A percentile compares a stretch with the other conserved stretches of the same genome.
phyloP scores from a whole-genome alignment of 768 basidiomycete species.

The Leccinum longicurvipes region DNA sequence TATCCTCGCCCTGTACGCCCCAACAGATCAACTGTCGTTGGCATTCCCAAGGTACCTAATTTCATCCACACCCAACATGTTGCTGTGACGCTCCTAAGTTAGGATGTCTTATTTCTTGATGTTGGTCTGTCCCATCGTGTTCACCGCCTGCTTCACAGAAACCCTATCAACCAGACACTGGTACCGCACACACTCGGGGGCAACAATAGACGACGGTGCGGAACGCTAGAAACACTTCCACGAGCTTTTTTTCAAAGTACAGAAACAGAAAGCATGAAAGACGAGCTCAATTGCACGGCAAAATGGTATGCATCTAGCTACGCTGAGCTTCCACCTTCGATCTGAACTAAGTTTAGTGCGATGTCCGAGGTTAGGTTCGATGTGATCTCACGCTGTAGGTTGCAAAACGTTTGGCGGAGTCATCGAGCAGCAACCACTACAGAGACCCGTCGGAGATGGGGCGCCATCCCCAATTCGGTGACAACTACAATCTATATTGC shows the following conservation, averaged over 20 bases:
- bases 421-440: slow-evolving; percentile 51
- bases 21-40: too few relatives aligned
- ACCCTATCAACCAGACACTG: slow-evolving; percentile 60
- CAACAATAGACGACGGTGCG: slow-evolving; percentile 45
- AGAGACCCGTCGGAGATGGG: slow-evolving; percentile 54
- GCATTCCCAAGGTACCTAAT: too few relatives aligned
- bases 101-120: slow-evolving; percentile 65
- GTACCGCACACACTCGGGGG: slow-evolving; percentile 73
- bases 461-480: slow-evolving; percentile 43
- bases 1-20: too few relatives aligned
- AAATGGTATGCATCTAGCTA: slow-evolving; percentile 61
- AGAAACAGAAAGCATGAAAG: slow-evolving; percentile 29
- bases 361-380: background rate
- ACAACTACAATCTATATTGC: slow-evolving; percentile 41
- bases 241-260: slow-evolving; percentile 78
- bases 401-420: slow-evolving; percentile 49
- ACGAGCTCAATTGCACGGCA: background rate
- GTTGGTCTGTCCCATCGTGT: slow-evolving; percentile 61
- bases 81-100: too few relatives aligned
- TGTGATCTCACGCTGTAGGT: slow-evolving; percentile 48
- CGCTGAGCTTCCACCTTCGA: slow-evolving; percentile 72
- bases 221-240: slow-evolving; percentile 48
- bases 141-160: slow-evolving; percentile 66
- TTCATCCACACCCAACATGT: too few relatives aligned
- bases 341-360: slow-evolving; percentile 40